Evolutionary conservation across 306 rosid species (phyloP).

Genomic region (Cucurbita argyrosperma): DNA sequence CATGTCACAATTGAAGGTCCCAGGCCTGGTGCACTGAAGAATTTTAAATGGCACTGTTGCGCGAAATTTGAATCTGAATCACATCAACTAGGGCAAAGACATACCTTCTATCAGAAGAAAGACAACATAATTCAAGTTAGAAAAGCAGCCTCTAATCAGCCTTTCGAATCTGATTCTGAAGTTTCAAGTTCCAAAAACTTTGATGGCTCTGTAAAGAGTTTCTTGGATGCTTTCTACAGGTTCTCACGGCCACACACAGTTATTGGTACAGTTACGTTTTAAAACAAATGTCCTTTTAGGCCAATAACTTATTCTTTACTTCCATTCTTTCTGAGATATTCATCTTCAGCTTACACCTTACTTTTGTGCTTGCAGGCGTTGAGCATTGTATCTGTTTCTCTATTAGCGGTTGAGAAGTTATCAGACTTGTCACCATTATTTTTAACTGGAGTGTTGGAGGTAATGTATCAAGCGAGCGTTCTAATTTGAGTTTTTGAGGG

Average conservation of each 20-base stretch:
- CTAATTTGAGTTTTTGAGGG: background rate
- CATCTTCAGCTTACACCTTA: background rate
- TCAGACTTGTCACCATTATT: constrained; percentile 77
- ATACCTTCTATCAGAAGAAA: constrained; percentile 11
- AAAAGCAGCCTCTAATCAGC: constrained; percentile 48
- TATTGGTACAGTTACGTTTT: constrained; percentile 82
- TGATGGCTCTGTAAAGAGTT: constrained; percentile 22
- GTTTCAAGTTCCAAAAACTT: constrained; percentile 30
- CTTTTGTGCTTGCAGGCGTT: constrained; percentile 45
- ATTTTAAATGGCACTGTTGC: constrained; percentile 11
- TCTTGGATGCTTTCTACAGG: constrained; percentile 68
- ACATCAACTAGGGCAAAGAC: constrained; percentile 11
- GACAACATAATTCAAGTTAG: constrained; percentile 18
- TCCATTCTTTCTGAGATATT: background rate
- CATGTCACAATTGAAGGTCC: constrained; percentile 18
- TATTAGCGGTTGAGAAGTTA: constrained; percentile 57
- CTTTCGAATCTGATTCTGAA: constrained; percentile 56
- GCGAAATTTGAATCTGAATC: constrained; percentile 23
- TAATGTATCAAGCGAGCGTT: constrained; percentile 16
- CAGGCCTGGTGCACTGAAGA: constrained; percentile 24
- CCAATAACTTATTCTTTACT: constrained; percentile 4
- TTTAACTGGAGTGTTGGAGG: constrained; percentile 75
- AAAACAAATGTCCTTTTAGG: background rate
- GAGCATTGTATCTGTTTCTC: constrained; percentile 90
- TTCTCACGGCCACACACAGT: constrained; percentile 96